phyloP scores from a whole-genome alignment of 768 basidiomycete species.

The Psilocybe subaeruginosa region DNA sequence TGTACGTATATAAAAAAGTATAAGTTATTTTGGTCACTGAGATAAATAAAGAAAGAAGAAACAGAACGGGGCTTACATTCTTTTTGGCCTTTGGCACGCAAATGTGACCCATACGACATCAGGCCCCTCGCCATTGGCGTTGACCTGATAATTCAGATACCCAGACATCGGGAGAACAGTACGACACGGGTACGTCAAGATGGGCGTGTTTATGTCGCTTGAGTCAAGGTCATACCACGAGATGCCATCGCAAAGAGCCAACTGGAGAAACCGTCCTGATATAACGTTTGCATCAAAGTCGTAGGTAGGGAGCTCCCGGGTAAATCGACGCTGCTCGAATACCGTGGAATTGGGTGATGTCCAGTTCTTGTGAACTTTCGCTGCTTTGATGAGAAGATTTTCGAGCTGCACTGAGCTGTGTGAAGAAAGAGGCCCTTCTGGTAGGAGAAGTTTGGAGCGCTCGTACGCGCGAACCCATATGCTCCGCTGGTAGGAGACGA shows the following conservation, averaged over 20 bases:
- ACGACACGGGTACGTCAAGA: slow-evolving; percentile 23
- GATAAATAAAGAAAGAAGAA: background rate
- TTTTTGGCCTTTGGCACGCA: slow-evolving; percentile 13
- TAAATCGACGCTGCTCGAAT: slow-evolving; percentile 18
- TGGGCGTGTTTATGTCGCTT: slow-evolving; percentile 15
- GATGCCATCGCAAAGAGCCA: slow-evolving; percentile 19
- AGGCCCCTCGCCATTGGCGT: slow-evolving; percentile 24
- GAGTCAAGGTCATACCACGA: slow-evolving; percentile 29
- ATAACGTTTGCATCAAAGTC: slow-evolving; percentile 24
- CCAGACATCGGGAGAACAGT: slow-evolving; percentile 19
- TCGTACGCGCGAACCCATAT: slow-evolving; percentile 25
- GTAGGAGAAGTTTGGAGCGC: slow-evolving; percentile 20
- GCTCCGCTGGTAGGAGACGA: slow-evolving; percentile 21
- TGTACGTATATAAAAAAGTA: slow-evolving; percentile 6
- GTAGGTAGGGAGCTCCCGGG: slow-evolving; percentile 23
- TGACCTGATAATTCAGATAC: slow-evolving; percentile 19
- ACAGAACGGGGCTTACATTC: slow-evolving; percentile 16
- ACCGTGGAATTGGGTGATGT: slow-evolving; percentile 10
- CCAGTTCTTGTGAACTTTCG: slow-evolving; percentile 21
- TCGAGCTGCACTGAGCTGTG: slow-evolving; percentile 22
- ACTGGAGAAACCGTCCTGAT: slow-evolving; percentile 26
- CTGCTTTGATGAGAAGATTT: slow-evolving; percentile 20
- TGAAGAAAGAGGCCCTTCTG: slow-evolving; percentile 18
- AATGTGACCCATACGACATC: slow-evolving; percentile 27
- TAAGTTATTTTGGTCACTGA: background rate